A percentile compares a stretch with the other conserved stretches of the same genome.
phyloP scores from a whole-genome alignment of 306 rosid genomes.

The Acacia acuminata region DNA sequence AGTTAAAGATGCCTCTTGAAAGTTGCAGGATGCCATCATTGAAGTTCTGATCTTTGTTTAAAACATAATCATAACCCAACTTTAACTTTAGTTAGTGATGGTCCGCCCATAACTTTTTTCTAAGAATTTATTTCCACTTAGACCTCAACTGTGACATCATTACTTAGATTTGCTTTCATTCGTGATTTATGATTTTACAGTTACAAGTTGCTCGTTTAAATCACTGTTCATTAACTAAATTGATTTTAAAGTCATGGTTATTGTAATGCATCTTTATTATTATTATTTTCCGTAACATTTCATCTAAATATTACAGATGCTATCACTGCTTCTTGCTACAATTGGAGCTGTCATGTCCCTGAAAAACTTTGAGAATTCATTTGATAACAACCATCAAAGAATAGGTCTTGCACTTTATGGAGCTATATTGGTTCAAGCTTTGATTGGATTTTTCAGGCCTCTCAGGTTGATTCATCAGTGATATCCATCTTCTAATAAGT shows the following conservation, averaged over 20 bases:
- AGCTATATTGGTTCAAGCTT: conserved; percentile 55
- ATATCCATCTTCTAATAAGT: neutral
- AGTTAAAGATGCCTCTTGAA: conserved; percentile 38
- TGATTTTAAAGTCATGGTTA: neutral
- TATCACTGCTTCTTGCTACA: conserved; percentile 75
- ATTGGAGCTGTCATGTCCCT: conserved; percentile 84
- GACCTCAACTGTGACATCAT: conserved; percentile 29
- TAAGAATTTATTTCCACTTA: neutral
- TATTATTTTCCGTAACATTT: conserved; percentile 18
- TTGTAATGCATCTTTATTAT: neutral
- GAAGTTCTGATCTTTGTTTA: conserved; percentile 41
- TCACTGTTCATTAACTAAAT: neutral
- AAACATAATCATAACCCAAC: conserved; percentile 48
- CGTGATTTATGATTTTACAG: conserved; percentile 1
- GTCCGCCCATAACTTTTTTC: conserved; percentile 31
- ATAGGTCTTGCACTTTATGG: conserved; percentile 63
- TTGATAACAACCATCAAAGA: conserved; percentile 87
- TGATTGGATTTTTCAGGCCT: conserved; percentile 67
- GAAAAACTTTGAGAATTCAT: conserved; percentile 83
- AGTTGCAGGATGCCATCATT: conserved; percentile 37
- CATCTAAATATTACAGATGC: conserved; percentile 48
- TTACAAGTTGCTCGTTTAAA: neutral
- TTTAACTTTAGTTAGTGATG: conserved; percentile 67
- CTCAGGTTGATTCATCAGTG: conserved; percentile 49
- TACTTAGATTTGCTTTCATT: neutral